Conservation (phyloP, 1,284 basidiomycete species). For the Gomphus bonarii region DNA sequence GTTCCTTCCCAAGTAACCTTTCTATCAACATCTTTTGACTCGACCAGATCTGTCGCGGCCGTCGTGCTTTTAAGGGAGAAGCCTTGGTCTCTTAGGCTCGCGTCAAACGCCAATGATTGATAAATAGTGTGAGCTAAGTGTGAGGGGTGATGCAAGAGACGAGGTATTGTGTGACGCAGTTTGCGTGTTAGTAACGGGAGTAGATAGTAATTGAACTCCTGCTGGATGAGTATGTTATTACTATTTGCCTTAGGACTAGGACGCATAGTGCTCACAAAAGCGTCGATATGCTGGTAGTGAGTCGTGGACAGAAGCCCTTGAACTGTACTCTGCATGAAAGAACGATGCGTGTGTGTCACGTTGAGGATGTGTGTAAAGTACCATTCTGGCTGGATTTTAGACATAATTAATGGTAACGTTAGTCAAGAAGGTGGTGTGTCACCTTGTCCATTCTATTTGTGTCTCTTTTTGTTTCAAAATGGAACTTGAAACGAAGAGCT, state of each 20-base stretch:
- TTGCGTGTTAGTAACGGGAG: slow-evolving; percentile 65
- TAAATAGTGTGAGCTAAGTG: slow-evolving; percentile 93
- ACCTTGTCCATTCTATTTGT: slow-evolving; percentile 95
- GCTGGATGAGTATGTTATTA: slow-evolving; percentile 29
- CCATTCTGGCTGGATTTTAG: slow-evolving; percentile 79
- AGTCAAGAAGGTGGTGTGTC: not conserved
- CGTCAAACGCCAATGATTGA: slow-evolving; percentile 84
- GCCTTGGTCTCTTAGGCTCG: slow-evolving; percentile 65
- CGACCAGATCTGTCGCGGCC: slow-evolving; percentile 14
- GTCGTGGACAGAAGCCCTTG: slow-evolving; percentile 61
- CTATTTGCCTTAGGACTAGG: not conserved
- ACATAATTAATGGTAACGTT: not conserved
- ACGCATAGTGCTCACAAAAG: slow-evolving; percentile 48
- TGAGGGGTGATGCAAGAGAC: slow-evolving; percentile 69
- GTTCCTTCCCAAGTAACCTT: slow-evolving; percentile 59
- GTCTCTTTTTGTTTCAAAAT: slow-evolving; percentile 80
- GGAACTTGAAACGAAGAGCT: slow-evolving; percentile 85
- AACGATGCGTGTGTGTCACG: slow-evolving; percentile 68
- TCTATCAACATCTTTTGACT: slow-evolving; percentile 16
- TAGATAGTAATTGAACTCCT: slow-evolving; percentile 69
- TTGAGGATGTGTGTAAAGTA: slow-evolving; percentile 89
- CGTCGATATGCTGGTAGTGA: slow-evolving; percentile 55
- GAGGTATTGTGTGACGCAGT: slow-evolving; percentile 63
- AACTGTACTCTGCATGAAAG: slow-evolving; percentile 68
- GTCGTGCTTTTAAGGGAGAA: slow-evolving; percentile 52